These are phyloP conservation scores for Cladophialophora yegresii DNA, from an alignment of 2,329 filamentous ascomycete species.

Conservation along the genomic window DNA sequence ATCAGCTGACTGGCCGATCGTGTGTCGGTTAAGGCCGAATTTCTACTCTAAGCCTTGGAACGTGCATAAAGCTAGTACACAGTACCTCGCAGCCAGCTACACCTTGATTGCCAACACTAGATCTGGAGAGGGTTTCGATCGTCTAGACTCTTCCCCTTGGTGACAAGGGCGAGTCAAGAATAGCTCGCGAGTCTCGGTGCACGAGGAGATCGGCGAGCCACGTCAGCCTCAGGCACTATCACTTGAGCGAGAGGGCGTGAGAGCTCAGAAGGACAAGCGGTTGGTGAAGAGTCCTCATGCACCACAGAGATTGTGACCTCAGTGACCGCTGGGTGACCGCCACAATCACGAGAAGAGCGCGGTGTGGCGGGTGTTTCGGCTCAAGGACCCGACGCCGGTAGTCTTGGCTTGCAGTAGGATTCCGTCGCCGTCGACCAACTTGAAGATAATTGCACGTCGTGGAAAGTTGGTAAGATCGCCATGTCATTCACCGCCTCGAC, in stretches of 20 bases:
- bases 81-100: conserved; percentile 15
- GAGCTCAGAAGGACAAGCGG: not conserved
- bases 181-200: conserved; percentile 4
- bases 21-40: conserved; percentile 3
- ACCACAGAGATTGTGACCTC: conserved; percentile 15
- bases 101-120: conserved; percentile 5
- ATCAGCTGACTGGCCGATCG: conserved; percentile 18
- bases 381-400: conserved; percentile 5
- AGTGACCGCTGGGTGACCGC: conserved; percentile 9
- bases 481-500: not conserved
- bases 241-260: not conserved
- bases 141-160: not conserved
- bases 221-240: conserved; percentile 17
- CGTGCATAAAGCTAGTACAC: conserved; percentile 21
- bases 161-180: conserved; percentile 14
- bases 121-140: conserved; percentile 7
- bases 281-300: conserved; percentile 14
- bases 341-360: not conserved
- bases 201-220: conserved; percentile 11
- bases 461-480: not conserved
- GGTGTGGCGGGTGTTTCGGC: not conserved
- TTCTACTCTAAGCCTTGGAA: conserved; percentile 8
- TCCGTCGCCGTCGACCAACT: not conserved
- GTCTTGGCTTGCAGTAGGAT: not conserved
- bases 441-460: not conserved